Evolutionary conservation across 2,329 filamentous ascomycete species (phyloP).

Genomic region (Penicillium sp.): DNA sequence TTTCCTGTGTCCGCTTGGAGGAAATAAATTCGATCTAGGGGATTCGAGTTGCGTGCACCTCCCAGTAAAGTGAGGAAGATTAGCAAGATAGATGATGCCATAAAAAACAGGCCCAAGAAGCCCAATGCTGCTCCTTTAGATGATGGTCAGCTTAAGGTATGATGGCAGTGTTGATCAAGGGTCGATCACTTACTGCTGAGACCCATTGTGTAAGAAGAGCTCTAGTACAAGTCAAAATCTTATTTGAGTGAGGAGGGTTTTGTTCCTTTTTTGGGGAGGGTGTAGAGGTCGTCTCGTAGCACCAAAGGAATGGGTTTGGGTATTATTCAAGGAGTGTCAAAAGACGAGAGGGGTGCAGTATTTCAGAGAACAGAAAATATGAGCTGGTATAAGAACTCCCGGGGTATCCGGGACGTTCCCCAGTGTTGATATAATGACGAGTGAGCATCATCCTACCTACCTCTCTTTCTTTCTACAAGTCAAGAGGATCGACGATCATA

Average conservation of each 20-base stretch:
- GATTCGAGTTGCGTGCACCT: slow-evolving; percentile 54
- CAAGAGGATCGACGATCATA: slow-evolving; percentile 25
- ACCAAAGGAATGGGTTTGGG: not conserved
- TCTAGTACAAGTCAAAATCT: not conserved
- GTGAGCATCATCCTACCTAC: slow-evolving; percentile 9
- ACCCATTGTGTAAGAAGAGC: slow-evolving; percentile 22
- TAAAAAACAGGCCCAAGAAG: slow-evolving; percentile 59
- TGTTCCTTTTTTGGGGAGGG: not conserved
- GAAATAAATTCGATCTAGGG: slow-evolving; percentile 78
- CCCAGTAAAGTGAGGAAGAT: slow-evolving; percentile 66
- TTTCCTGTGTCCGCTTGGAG: slow-evolving; percentile 72
- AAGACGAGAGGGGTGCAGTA: slow-evolving; percentile 3
- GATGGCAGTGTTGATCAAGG: not conserved
- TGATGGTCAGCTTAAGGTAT: slow-evolving; percentile 9
- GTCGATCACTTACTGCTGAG: slow-evolving; percentile 33
- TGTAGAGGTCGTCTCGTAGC: not conserved
- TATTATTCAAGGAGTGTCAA: slow-evolving; percentile 1
- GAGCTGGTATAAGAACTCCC: slow-evolving; percentile 11
- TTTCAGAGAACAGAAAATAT: not conserved
- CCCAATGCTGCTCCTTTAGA: slow-evolving; percentile 55
- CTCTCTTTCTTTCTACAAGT: not conserved
- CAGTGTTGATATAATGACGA: slow-evolving; percentile 27
- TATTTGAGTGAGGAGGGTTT: not conserved
- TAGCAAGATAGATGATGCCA: slow-evolving; percentile 61
- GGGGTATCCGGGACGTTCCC: slow-evolving; percentile 19